Percentiles rank a stretch among this genome's conserved stretches.
phyloP scores from a whole-genome alignment of 208 protist species.

The Phytomonas sp. region DNA sequence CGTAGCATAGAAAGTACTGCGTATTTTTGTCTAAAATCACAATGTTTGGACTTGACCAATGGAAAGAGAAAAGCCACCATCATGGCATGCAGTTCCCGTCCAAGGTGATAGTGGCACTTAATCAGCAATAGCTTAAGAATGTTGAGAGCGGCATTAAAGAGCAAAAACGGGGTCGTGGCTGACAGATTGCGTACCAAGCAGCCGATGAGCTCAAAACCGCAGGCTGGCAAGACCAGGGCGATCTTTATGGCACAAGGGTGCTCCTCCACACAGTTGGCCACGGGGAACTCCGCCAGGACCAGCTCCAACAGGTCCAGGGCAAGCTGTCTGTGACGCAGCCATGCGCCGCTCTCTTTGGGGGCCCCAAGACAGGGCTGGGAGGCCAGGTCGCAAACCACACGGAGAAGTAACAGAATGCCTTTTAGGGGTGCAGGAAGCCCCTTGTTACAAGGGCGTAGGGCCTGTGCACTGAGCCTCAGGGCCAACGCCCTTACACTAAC shows the following conservation, averaged over 20 bases:
- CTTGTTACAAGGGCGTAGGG: constrained; percentile 15
- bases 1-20: constrained; percentile 66
- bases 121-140: constrained; percentile 46
- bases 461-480: constrained; percentile 23
- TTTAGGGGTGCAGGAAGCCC: constrained; percentile 41
- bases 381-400: constrained; percentile 38
- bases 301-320: constrained; percentile 49
- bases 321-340: constrained; percentile 44
- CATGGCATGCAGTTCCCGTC: constrained; percentile 57
- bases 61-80: constrained; percentile 62
- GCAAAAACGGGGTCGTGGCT: constrained; percentile 39
- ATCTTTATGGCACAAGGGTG: constrained; percentile 67
- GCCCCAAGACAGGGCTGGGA: constrained; percentile 28
- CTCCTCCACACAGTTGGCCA: constrained; percentile 57
- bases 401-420: constrained; percentile 49
- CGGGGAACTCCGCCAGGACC: constrained; percentile 42
- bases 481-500: constrained; percentile 31
- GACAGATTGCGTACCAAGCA: constrained; percentile 47
- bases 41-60: constrained; percentile 40
- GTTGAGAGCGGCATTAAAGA: constrained; percentile 47
- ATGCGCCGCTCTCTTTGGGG: constrained; percentile 29
- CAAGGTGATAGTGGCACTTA: constrained; percentile 68
- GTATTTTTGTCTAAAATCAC: constrained; percentile 69
- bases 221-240: constrained; percentile 39
- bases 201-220: constrained; percentile 53